These are phyloP conservation scores for Coprinopsis marcescibilis DNA, from an alignment of 768 basidiomycete genomes.

Conservation along the genomic window DNA sequence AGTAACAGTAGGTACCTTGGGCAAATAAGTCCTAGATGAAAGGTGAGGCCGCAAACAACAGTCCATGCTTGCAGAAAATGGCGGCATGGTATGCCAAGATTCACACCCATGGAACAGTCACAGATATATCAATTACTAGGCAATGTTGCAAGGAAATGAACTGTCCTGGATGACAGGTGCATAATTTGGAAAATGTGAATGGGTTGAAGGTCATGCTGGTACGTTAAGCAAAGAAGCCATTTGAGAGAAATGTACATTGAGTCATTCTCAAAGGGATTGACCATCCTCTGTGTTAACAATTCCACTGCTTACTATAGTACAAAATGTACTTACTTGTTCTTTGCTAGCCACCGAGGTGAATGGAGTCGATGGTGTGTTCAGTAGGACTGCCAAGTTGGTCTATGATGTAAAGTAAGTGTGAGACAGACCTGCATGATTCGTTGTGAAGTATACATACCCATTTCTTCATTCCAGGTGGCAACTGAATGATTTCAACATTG, in stretches of 20 bases:
- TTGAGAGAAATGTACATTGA: slow-evolving; percentile 20
- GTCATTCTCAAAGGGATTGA: slow-evolving; percentile 27
- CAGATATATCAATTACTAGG: neutral
- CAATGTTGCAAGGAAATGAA: neutral
- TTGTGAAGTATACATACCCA: slow-evolving; percentile 22
- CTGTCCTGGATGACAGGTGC: neutral
- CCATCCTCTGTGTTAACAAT: slow-evolving; percentile 17
- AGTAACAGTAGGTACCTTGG: too few relatives aligned
- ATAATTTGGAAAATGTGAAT: slow-evolving; percentile 19
- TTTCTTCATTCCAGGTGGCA: slow-evolving; percentile 18
- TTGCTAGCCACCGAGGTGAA: neutral
- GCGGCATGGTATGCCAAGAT: too few relatives aligned
- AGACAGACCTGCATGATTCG: neutral
- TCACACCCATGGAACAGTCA: too few relatives aligned
- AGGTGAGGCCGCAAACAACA: too few relatives aligned
- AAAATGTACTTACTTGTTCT: neutral
- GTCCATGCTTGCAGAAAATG: too few relatives aligned
- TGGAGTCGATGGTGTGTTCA: neutral
- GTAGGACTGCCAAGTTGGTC: neutral
- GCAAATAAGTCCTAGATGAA: too few relatives aligned
- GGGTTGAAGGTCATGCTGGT: slow-evolving; percentile 16
- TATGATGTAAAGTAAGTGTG: neutral
- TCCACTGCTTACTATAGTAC: neutral
- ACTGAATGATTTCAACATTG: slow-evolving; percentile 16
- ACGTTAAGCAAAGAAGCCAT: slow-evolving; percentile 22